Percentiles rank a stretch among this genome's conserved stretches.
phyloP scores from a whole-genome alignment of 2,329 filamentous ascomycete genomes.

The Paecilomyces niveus region DNA sequence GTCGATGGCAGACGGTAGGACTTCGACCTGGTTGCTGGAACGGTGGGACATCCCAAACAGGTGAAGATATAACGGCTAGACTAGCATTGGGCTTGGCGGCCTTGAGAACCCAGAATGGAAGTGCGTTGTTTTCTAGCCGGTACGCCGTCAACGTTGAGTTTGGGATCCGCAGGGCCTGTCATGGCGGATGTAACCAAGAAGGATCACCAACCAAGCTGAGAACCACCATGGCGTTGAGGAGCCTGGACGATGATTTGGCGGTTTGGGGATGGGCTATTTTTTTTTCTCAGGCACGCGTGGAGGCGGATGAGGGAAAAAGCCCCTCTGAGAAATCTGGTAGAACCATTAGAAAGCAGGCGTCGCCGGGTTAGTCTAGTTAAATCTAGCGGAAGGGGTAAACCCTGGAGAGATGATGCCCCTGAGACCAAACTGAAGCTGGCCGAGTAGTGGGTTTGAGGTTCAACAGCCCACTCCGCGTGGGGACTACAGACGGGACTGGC shows the following conservation, averaged over 20 bases:
- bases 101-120: background rate
- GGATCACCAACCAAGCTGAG: background rate
- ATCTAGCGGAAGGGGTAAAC: background rate
- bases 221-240: too few species aligned
- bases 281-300: background rate
- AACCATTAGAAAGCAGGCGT: background rate
- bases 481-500: background rate
- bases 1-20: background rate
- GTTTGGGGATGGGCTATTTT: too few species aligned
- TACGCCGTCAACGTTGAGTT: background rate
- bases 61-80: background rate
- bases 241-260: too few species aligned
- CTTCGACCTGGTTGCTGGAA: background rate
- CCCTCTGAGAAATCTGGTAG: background rate
- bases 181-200: background rate
- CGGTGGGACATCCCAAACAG: background rate
- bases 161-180: background rate
- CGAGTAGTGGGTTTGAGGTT: background rate
- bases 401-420: background rate
- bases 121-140: background rate
- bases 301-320: background rate
- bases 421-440: background rate
- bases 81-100: background rate
- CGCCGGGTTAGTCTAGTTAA: background rate
- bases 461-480: background rate